These are phyloP conservation scores for Naganishia vaughanmartiniae DNA, from an alignment of 768 basidiomycete species.

Conservation along the genomic window DNA sequence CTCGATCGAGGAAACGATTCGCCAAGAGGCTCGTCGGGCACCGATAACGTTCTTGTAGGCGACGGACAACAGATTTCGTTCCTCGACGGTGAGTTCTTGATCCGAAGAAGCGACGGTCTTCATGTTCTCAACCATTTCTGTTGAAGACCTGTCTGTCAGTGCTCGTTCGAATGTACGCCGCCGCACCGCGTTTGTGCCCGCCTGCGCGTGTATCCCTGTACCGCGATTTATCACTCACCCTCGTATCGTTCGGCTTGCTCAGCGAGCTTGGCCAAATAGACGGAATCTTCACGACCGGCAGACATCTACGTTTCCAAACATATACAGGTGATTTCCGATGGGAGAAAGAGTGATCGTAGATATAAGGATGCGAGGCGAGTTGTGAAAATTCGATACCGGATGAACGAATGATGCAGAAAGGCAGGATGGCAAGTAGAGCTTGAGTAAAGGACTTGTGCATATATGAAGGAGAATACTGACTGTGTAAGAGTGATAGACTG, in stretches of 20 bases:
- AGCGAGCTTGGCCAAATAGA: slow-evolving; percentile 99
- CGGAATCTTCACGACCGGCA: slow-evolving; percentile 88
- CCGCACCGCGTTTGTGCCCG: not conserved
- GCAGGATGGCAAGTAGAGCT: not conserved
- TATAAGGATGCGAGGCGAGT: not conserved
- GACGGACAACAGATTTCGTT: slow-evolving; percentile 94
- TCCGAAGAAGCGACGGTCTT: slow-evolving; percentile 96
- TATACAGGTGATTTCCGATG: not conserved
- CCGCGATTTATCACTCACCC: slow-evolving; percentile 57
- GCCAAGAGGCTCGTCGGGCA: slow-evolving; percentile 95
- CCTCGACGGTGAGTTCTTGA: slow-evolving; percentile 97
- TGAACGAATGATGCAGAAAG: not conserved
- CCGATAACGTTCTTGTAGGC: slow-evolving; percentile 99
- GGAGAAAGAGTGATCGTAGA: not conserved
- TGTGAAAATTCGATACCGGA: not conserved
- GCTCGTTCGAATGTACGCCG: not conserved
- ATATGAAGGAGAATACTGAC: not conserved
- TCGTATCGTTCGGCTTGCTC: slow-evolving; percentile 99
- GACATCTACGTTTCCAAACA: slow-evolving; percentile 42
- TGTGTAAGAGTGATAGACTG: slow-evolving; percentile 4
- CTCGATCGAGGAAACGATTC: slow-evolving; percentile 96
- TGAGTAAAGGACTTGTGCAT: not conserved
- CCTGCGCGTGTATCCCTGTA: not conserved
- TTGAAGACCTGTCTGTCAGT: not conserved
- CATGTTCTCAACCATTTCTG: slow-evolving; percentile 99